Evolutionary conservation across 805 yeast genomes (phyloP), one percentile per base, ranked within the genome.

Genomic region (Komagataella populi): DNA sequence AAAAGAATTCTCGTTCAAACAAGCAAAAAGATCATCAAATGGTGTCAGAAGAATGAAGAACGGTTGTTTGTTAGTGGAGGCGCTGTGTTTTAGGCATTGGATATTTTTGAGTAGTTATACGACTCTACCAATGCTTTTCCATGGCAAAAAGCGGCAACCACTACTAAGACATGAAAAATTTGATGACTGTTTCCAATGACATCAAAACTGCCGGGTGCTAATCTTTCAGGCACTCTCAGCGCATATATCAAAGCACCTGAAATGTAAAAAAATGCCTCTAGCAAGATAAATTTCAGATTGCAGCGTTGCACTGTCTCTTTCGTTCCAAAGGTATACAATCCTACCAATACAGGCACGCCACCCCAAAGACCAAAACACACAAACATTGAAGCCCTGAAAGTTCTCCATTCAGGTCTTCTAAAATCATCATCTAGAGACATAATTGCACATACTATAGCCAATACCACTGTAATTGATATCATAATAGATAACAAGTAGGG

Each of bases 151-250:
- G 95, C 85, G 12, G 95, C 95, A 10, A 81, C 56, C 0, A 87
- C 89, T 6, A 87, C 95, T 58, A 84, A 64, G 7, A 84, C 64
- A 63, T 87, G 96, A 61, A 88, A 87, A 7, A 88, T 73, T 61
- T 88, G 96, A 63, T 88, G 96, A 6, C 95, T 84, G 56, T 85
- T 84, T 1, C 95, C 95, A 65, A 78, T 73, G 8, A 78, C 59
- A 57, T 87, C 96, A 61, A 74, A 85, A 49, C 51, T 63, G 0
- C 89, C 89, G 0, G 87, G 87, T 4, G 56, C 57, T 46, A 71
- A 69, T 49, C 84, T 70, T 61, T 89, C 97, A 0, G 97, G 97
- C 39, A 85, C 63, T 54, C 96, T 71, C 22, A 73, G 63, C 0
- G 95, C 96, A 63, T 89, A 89, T 50, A 90, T 64, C 2, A 73